These are phyloP conservation scores for Xylaria sp. DNA, from an alignment of 495 filamentous ascomycete species.

Conservation along the genomic window DNA sequence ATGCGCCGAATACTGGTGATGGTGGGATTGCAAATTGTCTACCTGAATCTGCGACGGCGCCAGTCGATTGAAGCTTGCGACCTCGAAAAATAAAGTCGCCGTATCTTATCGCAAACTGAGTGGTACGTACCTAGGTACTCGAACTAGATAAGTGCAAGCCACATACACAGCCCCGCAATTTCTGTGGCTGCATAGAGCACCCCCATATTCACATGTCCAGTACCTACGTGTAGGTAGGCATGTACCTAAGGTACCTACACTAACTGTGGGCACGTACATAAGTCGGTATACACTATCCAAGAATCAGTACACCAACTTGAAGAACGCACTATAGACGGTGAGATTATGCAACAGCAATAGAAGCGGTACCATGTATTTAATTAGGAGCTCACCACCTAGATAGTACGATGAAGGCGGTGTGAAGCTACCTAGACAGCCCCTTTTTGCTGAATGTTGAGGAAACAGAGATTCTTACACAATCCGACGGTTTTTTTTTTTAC, in stretches of 20 bases:
- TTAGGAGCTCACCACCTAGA: neutral
- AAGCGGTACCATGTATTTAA: neutral
- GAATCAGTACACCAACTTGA: neutral
- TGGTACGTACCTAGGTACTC: neutral
- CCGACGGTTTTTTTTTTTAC: too few relatives aligned
- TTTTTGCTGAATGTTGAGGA: constrained; percentile 9
- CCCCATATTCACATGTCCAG: neutral
- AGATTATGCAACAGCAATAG: neutral
- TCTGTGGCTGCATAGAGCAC: neutral
- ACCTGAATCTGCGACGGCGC: neutral
- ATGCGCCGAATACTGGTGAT: neutral
- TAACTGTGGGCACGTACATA: too few relatives aligned
- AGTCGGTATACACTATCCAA: too few relatives aligned
- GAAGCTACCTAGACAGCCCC: neutral
- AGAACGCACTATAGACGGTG: neutral
- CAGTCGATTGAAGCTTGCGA: neutral
- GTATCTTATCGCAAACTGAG: constrained; percentile 21
- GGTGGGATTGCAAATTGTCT: neutral
- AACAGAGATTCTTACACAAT: neutral
- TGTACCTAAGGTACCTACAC: too few relatives aligned
- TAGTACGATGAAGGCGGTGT: constrained; percentile 11
- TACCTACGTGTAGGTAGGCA: too few relatives aligned
- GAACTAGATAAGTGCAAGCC: neutral
- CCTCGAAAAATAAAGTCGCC: constrained; percentile 18
- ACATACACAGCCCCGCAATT: constrained; percentile 6